A percentile compares a stretch with the other conserved stretches of the same genome.
These are phyloP conservation scores for Nelumbo lutea DNA, from an alignment of 164 flowering plant species.

Conservation along the genomic window DNA sequence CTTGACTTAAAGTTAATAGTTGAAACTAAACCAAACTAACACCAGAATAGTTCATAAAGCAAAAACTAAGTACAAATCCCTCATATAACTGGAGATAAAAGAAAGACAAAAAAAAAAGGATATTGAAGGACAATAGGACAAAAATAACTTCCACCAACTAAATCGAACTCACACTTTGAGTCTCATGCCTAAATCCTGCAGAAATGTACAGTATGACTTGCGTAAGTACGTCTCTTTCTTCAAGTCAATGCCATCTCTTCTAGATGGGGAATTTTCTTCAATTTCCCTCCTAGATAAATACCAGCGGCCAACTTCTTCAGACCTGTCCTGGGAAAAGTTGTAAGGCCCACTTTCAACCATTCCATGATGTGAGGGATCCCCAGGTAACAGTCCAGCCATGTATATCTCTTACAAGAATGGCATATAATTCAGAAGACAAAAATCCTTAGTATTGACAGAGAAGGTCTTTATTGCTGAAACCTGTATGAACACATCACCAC, in stretches of 20 bases:
- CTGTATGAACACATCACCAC: not conserved
- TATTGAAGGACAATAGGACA: not conserved
- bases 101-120: not conserved
- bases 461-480: not conserved
- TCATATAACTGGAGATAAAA: not conserved
- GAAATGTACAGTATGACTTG: conserved; percentile 72
- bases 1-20: too few relatives aligned
- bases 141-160: too few relatives aligned
- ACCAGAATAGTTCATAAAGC: not conserved
- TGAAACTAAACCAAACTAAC: too few relatives aligned
- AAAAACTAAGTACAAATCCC: not conserved
- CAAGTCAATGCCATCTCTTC: conserved; percentile 63
- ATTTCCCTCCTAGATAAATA: conserved; percentile 64
- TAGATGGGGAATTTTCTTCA: conserved; percentile 72
- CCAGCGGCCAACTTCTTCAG: conserved; percentile 51
- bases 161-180: conserved; percentile 66
- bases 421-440: not conserved
- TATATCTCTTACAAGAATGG: not conserved
- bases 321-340: conserved; percentile 37
- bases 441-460: not conserved
- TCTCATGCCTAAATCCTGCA: conserved; percentile 77
- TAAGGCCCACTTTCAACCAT: conserved; percentile 32
- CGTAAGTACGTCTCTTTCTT: conserved; percentile 71
- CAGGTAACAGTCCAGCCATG: conserved; percentile 53
- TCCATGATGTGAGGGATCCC: conserved; percentile 44